Conservation (phyloP, 2,329 filamentous ascomycete species). For the Diaporthe amygdali region DNA sequence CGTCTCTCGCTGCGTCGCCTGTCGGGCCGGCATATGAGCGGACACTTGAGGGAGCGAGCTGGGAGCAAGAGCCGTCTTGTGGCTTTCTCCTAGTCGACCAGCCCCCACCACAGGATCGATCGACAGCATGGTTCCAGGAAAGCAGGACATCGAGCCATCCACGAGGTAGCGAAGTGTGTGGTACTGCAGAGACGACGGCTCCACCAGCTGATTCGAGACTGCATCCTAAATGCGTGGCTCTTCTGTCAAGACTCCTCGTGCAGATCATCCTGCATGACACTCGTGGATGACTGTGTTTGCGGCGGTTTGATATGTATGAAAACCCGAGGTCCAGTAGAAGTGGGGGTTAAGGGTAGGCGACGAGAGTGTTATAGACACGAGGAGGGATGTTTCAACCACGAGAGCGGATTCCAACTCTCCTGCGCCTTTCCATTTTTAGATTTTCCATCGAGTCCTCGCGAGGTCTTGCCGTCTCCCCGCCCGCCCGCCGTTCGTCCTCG, state of each 20-base stretch:
- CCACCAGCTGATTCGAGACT: conserved; percentile 8
- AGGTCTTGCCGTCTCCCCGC: neutral
- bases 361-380: neutral
- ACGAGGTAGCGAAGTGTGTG: neutral
- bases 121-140: neutral
- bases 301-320: neutral
- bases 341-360: neutral
- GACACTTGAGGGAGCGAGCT: neutral
- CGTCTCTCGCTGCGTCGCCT: neutral
- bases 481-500: neutral
- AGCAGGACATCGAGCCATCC: neutral
- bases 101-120: neutral
- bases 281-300: neutral
- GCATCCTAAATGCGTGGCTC: conserved; percentile 2
- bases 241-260: neutral
- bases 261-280: neutral
- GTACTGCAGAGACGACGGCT: conserved; percentile 7
- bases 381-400: neutral
- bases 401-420: neutral
- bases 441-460: conserved; percentile 1
- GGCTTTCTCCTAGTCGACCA: neutral
- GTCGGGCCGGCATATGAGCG: conserved; percentile 7
- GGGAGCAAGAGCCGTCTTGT: neutral
- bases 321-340: neutral
- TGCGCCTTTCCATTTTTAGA: neutral